Conservation (phyloP, 2,329 filamentous ascomycete genomes). For the Fusarium anthophilum region DNA sequence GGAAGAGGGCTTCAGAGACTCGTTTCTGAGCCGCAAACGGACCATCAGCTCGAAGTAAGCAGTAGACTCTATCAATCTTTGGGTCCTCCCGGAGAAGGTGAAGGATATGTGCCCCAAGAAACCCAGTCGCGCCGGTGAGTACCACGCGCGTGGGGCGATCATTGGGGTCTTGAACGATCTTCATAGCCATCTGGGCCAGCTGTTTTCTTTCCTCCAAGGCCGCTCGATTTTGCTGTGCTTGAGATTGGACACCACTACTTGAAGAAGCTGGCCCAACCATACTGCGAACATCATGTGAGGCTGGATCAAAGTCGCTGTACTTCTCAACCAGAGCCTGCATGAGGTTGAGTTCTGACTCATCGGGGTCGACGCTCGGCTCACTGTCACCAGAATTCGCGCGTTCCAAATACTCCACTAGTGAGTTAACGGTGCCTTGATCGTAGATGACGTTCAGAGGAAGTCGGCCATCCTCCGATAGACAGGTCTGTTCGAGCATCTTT, state of each 20-base stretch:
- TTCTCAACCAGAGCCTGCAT: slow-evolving; percentile 17
- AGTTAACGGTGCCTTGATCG: slow-evolving; percentile 63
- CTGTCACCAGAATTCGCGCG: not conserved
- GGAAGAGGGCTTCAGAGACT: slow-evolving; percentile 19
- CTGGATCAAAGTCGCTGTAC: slow-evolving; percentile 12
- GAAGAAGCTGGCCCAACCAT: not conserved
- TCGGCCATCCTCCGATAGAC: slow-evolving; percentile 11
- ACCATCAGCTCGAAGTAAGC: slow-evolving; percentile 54
- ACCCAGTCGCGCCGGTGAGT: slow-evolving; percentile 73
- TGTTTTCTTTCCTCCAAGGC: not conserved
- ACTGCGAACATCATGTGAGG: not conserved
- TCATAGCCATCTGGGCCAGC: not conserved
- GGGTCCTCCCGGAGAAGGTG: slow-evolving; percentile 21
- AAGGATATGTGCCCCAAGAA: slow-evolving; percentile 67
- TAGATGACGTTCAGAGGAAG: slow-evolving; percentile 69
- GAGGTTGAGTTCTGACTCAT: not conserved
- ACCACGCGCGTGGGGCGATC: slow-evolving; percentile 40
- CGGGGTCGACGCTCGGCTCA: not conserved
- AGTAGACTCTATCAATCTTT: slow-evolving; percentile 17
- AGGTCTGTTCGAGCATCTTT: slow-evolving; percentile 42
- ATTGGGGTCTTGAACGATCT: not conserved
- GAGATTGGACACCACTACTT: no score
- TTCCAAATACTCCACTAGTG: slow-evolving; percentile 37
- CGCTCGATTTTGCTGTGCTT: not conserved
- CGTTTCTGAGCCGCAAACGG: slow-evolving; percentile 4